These are phyloP conservation scores for Aspergillus baeticus DNA, from an alignment of 495 filamentous ascomycete species.

Conservation along the genomic window DNA sequence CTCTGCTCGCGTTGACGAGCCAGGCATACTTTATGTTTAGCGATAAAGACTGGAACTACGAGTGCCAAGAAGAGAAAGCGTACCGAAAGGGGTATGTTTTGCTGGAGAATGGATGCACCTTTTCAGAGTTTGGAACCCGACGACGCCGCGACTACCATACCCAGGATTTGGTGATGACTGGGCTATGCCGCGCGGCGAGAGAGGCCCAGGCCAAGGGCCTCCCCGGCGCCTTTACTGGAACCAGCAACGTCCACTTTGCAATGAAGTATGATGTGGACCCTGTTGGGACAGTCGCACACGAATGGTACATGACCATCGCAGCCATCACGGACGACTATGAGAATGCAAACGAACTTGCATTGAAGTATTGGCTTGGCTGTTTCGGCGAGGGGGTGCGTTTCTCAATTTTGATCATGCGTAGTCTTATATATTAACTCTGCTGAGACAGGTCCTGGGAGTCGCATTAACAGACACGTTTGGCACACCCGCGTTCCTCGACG, in stretches of 20 bases:
- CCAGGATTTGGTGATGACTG: conserved; percentile 88
- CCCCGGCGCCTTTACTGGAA: conserved; percentile 74
- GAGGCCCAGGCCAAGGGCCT: conserved; percentile 61
- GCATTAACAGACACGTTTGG: conserved; percentile 98
- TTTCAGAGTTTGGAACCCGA: conserved; percentile 92
- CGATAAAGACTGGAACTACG: conserved; percentile 84
- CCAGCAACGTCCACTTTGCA: conserved; percentile 96
- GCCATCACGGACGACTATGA: conserved; percentile 85
- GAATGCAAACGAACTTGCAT: conserved; percentile 75
- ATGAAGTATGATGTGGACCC: conserved; percentile 82
- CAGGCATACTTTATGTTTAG: conserved; percentile 97
- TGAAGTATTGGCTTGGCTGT: conserved; percentile 85
- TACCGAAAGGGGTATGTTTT: conserved; percentile 72
- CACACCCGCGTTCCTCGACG: conserved; percentile 81
- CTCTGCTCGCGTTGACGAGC: conserved; percentile 83
- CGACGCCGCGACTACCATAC: conserved; percentile 88
- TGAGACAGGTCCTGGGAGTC: conserved; percentile 70
- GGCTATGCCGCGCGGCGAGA: conserved; percentile 69
- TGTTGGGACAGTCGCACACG: conserved; percentile 93
- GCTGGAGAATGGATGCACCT: conserved; percentile 76
- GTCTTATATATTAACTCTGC: neutral
- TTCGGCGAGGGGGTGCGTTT: conserved; percentile 76
- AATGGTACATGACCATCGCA: conserved; percentile 99
- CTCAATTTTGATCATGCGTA: neutral
- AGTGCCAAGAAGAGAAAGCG: conserved; percentile 81